Conservation (phyloP, 805 yeast species). For the Trichomonascus vanleenenianus region DNA sequence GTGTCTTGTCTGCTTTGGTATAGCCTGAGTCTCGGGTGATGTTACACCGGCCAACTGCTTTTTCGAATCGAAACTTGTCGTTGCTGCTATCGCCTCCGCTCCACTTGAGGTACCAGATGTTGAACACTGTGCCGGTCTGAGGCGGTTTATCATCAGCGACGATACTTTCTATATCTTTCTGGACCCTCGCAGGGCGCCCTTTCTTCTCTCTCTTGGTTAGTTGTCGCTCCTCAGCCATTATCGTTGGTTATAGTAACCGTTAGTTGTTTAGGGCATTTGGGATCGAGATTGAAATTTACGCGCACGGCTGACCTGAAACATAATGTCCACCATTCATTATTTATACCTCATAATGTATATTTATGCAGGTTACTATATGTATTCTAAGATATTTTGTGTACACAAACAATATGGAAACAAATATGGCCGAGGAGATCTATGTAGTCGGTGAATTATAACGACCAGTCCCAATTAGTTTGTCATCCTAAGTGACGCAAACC, state of each 20-base stretch:
- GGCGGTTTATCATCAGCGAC: constrained; percentile 52
- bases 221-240: background rate
- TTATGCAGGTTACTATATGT: too few relatives aligned
- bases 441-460: too few relatives aligned
- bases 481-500: too few relatives aligned
- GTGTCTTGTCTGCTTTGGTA: constrained; percentile 55
- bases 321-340: too few relatives aligned
- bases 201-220: background rate
- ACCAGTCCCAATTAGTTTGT: too few relatives aligned
- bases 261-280: background rate
- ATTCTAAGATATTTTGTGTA: too few relatives aligned
- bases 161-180: too few relatives aligned
- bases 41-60: constrained; percentile 53
- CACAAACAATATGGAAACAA: too few relatives aligned
- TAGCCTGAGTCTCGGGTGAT: constrained; percentile 61
- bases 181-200: background rate
- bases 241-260: background rate
- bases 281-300: too few relatives aligned
- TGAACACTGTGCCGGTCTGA: constrained; percentile 73
- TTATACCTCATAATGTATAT: too few relatives aligned
- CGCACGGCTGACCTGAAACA: too few relatives aligned
- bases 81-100: constrained; percentile 58
- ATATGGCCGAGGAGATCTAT: too few relatives aligned
- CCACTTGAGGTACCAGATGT: constrained; percentile 88
- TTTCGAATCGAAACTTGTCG: constrained; percentile 29